Percentiles rank a stretch among this genome's conserved stretches.
phyloP scores from a whole-genome alignment of 2,329 filamentous ascomycete species.

The Colletotrichum musicola region DNA sequence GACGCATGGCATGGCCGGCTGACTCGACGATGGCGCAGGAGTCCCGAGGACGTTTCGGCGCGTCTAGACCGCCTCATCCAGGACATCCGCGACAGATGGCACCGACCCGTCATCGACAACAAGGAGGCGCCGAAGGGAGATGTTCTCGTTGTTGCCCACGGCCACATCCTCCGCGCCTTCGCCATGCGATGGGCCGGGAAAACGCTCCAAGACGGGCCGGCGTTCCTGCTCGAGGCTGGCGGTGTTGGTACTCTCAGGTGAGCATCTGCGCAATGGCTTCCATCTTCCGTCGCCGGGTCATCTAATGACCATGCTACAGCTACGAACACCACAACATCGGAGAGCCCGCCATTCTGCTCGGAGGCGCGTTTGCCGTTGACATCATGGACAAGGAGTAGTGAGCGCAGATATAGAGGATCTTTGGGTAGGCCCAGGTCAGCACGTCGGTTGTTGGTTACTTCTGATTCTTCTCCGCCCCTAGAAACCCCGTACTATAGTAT shows the following conservation, averaged over 20 bases:
- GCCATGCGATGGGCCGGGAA: conserved; percentile 88
- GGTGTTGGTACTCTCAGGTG: conserved; percentile 84
- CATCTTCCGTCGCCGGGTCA: not conserved
- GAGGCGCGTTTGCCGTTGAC: conserved; percentile 75
- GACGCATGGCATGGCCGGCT: not conserved
- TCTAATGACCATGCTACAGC: conserved; percentile 52
- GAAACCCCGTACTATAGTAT: not conserved
- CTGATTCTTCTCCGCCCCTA: not conserved
- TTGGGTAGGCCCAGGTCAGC: not conserved
- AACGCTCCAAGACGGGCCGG: conserved; percentile 79
- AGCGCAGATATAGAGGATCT: conserved; percentile 37
- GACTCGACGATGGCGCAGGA: conserved; percentile 56
- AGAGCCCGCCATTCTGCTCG: conserved; percentile 84
- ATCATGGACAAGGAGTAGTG: conserved; percentile 43
- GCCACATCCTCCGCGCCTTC: conserved; percentile 89
- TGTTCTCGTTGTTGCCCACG: conserved; percentile 82
- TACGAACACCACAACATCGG: conserved; percentile 85
- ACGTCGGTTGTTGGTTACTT: not conserved
- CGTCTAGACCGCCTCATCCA: conserved; percentile 82
- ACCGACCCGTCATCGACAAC: conserved; percentile 68
- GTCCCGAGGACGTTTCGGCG: conserved; percentile 77
- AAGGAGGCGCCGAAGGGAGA: conserved; percentile 52
- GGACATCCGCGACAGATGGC: conserved; percentile 78
- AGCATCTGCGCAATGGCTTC: conserved; percentile 39
- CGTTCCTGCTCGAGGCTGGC: conserved; percentile 89